Conservation (phyloP, 1,284 basidiomycete species). For the Rhodotorula sp. region DNA sequence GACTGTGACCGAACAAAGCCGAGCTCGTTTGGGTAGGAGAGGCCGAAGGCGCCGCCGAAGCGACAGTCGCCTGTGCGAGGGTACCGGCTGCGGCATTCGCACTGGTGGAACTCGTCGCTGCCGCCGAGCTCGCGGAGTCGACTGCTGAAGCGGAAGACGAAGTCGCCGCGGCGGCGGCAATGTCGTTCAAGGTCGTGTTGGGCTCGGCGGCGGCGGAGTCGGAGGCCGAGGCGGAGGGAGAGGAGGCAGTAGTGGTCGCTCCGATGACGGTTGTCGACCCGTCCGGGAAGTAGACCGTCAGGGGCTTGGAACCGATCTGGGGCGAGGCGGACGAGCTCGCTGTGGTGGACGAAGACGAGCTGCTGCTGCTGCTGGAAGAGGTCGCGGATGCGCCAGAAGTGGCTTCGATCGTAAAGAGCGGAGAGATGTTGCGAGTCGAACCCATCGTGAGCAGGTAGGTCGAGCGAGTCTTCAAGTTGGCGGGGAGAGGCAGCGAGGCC, state of each 20-base stretch:
- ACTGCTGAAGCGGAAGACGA: not conserved
- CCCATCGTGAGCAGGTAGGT: constrained; percentile 33
- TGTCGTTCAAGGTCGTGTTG: constrained; percentile 1
- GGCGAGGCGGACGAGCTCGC: not conserved
- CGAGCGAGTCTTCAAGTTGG: constrained; percentile 26
- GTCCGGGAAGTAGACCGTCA: constrained; percentile 13
- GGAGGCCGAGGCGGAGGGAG: not conserved
- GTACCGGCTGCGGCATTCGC: no score
- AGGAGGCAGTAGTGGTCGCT: not conserved
- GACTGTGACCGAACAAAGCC: no score
- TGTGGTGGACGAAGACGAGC: not conserved
- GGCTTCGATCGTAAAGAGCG: constrained; percentile 29
- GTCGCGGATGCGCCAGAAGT: not conserved
- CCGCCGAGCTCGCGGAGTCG: no score
- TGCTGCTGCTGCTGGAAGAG: not conserved
- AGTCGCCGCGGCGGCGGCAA: not conserved
- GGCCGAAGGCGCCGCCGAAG: no score
- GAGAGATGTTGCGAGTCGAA: constrained; percentile 26
- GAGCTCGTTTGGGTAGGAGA: no score
- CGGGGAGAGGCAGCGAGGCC: constrained; percentile 18
- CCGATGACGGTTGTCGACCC: constrained; percentile 11
- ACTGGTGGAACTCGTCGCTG: no score
- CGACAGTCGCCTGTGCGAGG: no score
- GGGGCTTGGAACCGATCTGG: not conserved
- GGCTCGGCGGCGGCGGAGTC: not conserved